Base-by-base conservation (phyloP, 2,329 filamentous ascomycete genomes). In the Cladosporium phlei region DNA sequence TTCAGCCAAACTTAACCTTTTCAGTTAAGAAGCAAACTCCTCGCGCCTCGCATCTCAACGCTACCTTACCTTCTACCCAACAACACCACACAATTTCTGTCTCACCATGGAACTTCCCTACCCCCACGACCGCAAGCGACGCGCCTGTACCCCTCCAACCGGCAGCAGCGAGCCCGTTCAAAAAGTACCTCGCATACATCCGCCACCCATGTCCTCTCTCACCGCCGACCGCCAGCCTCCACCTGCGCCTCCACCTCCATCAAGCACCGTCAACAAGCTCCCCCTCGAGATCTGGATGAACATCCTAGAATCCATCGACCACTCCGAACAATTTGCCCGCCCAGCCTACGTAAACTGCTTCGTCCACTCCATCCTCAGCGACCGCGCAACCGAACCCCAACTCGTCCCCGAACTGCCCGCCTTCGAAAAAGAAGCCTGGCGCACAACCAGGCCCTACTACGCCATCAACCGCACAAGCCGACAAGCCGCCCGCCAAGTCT, bases 221-320 rank as follows among this genome's bases (percentile, higher is more conserved):
- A n/a, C n/a, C n/a, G n/a, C n/a, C n/a, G n/a, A n/a, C n/a, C n/a
- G n/a, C n/a, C n/a, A n/a, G n/a, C n/a, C n/a, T n/a, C n/a, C n/a
- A n/a, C n/a, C n/a, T n/a, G n/a, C n/a, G 17, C 30, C 30, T 9
- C 30, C 30, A 33, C 9, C 30, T 16, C n/a, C 30, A 33, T 14
- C 9, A 11, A 33, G 17, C 30, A 27, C 21, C 12, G 17, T 20
- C 12, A 28, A 19, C 22, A 38, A 27, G 14, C 24, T 38, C 14
- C 37, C 37, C 22, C 16, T 17, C 22, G 37, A 38, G 28, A 4
- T 38, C 37, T 28, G 24, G 24, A 16, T 38, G 8, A 21, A 25
- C 14, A 28, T 38, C 37, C 17, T 38, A 21, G 37, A 38, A 38
- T 38, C 24, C 24, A 21, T 38, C 22, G 17, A 21, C 37, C 37